These are phyloP conservation scores for Gynostemma pentaphyllum DNA, from an alignment of 306 rosid genomes.

Conservation along the genomic window DNA sequence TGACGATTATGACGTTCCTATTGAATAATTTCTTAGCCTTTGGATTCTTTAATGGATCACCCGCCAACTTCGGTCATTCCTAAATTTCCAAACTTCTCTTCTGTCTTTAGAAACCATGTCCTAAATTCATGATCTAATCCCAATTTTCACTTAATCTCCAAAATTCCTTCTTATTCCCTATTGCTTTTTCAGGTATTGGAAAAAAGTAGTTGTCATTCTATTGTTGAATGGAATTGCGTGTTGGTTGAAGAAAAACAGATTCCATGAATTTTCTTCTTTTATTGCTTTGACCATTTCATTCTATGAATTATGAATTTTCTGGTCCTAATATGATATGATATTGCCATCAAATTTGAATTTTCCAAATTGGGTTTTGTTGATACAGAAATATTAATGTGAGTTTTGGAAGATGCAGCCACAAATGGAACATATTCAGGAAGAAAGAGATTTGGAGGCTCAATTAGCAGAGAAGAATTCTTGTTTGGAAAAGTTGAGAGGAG, in stretches of 20 bases:
- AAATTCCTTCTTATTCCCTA: background rate
- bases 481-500: background rate
- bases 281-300: background rate
- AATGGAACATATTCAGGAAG: slow-evolving; percentile 21
- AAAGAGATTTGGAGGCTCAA: slow-evolving; percentile 17
- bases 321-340: too few species aligned
- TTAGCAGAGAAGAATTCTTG: background rate
- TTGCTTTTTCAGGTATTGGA: background rate
- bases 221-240: slow-evolving; percentile 7
- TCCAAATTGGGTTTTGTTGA: background rate
- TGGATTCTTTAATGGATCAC: slow-evolving; percentile 25
- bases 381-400: background rate
- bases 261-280: background rate
- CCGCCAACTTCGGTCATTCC: slow-evolving; percentile 56
- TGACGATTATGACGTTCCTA: too few species aligned
- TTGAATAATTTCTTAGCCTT: too few species aligned
- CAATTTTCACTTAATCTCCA: background rate
- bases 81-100: slow-evolving; percentile 1
- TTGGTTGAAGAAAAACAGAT: background rate
- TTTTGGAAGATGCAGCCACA: slow-evolving; percentile 4
- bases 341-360: too few species aligned
- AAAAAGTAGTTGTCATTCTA: background rate
- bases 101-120: background rate
- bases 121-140: background rate
- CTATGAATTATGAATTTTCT: background rate